phyloP scores from a whole-genome alignment of 192 early-diverging fungal species.

The Blastocladiella britannica region DNA sequence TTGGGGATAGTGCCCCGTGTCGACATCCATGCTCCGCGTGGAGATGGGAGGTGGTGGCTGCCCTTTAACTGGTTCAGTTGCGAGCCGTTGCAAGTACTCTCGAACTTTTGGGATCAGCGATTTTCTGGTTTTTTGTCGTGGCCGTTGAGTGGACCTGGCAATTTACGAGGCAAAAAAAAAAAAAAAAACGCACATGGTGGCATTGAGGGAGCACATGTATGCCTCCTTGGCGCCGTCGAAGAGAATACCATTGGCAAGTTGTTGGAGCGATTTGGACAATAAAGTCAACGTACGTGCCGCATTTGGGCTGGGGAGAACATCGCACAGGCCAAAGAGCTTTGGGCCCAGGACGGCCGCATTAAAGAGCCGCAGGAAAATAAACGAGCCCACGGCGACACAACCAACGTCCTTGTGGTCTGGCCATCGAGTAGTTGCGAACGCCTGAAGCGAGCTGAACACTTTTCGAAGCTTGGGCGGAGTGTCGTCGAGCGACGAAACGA shows the following conservation, averaged over 20 bases:
- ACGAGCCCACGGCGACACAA: background rate
- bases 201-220: background rate
- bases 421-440: background rate
- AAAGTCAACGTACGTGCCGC: slow-evolving; percentile 1
- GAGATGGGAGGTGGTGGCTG: too few species aligned
- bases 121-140: too few species aligned
- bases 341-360: slow-evolving; percentile 2
- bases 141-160: too few species aligned
- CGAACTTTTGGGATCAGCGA: too few species aligned
- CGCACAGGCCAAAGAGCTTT: slow-evolving; percentile 2
- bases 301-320: background rate
- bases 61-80: too few species aligned
- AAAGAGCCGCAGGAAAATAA: slow-evolving; percentile 5
- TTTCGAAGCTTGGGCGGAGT: background rate
- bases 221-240: slow-evolving; percentile 5
- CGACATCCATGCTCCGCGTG: too few species aligned
- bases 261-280: slow-evolving; percentile 2
- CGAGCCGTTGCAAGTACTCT: too few species aligned
- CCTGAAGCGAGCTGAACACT: background rate
- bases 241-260: background rate
- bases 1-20: too few species aligned
- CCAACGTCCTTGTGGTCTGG: background rate
- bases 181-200: too few species aligned
- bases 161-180: too few species aligned
- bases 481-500: background rate